Evolutionary conservation across 352 stramenopile species (phyloP).

Genomic region (Phytophthora ramorum): DNA sequence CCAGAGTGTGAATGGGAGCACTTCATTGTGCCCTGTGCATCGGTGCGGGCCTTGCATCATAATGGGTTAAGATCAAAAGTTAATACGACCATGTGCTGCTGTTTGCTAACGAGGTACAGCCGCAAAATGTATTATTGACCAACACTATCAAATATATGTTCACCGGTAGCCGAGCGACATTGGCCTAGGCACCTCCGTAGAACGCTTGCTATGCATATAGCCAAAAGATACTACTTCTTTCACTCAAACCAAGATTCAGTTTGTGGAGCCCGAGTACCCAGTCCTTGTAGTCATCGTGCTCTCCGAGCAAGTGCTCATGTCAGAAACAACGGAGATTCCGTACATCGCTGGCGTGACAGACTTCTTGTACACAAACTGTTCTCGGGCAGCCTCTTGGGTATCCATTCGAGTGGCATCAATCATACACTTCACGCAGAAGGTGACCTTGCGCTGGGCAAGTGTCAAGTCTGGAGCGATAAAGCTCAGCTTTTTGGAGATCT

Average conservation of each 20-base stretch:
- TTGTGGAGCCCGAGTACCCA: not conserved
- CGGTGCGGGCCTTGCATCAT: too few species aligned
- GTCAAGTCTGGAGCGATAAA: slow-evolving; percentile 32
- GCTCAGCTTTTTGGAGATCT: slow-evolving; percentile 35
- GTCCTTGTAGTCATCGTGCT: slow-evolving; percentile 10
- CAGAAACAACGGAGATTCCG: slow-evolving; percentile 7
- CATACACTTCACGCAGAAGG: slow-evolving; percentile 30
- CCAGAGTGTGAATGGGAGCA: too few species aligned
- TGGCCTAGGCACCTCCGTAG: too few species aligned
- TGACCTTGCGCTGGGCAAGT: slow-evolving; percentile 27
- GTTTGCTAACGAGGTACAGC: too few species aligned
- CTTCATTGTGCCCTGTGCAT: too few species aligned
- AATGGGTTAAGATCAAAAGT: too few species aligned
- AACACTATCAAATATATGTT: too few species aligned
- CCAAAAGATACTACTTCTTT: not conserved
- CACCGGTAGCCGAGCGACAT: too few species aligned
- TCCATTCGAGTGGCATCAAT: slow-evolving; percentile 27
- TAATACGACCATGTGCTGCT: too few species aligned
- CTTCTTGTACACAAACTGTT: slow-evolving; percentile 33
- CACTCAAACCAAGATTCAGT: not conserved
- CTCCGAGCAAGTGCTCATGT: slow-evolving; percentile 29
- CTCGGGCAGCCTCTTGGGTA: slow-evolving; percentile 26
- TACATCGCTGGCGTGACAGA: slow-evolving; percentile 3
- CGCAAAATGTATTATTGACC: too few species aligned
- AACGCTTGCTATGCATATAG: too few species aligned